Evolutionary conservation across 2,329 filamentous ascomycete genomes (phyloP).

Genomic region (Ophiostoma sp.): DNA sequence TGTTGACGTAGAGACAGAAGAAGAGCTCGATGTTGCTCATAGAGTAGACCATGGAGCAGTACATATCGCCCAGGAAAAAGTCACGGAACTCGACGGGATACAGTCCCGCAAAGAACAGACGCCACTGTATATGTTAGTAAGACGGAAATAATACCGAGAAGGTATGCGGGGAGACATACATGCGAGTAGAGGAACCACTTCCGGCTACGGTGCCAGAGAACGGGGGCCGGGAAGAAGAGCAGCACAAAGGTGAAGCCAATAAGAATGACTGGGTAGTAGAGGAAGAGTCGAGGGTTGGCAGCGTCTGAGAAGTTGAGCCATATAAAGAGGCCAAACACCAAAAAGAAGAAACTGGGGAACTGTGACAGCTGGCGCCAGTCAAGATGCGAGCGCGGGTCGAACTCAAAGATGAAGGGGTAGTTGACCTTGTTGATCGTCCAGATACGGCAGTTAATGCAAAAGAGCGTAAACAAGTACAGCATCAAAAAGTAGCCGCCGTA

Average conservation of each 20-base stretch:
- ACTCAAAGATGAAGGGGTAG: conserved; percentile 95
- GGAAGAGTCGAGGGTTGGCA: conserved; percentile 66
- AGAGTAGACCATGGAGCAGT: conserved; percentile 90
- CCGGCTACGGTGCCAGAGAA: conserved; percentile 74
- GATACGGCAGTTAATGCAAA: conserved; percentile 78
- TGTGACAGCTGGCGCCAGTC: conserved; percentile 88
- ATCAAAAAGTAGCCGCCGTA: conserved; percentile 91
- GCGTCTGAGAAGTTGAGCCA: conserved; percentile 85
- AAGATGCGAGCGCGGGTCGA: conserved; percentile 79
- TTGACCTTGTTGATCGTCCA: conserved; percentile 89
- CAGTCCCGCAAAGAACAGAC: conserved; percentile 77
- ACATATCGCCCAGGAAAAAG: conserved; percentile 97
- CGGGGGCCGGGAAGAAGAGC: conserved; percentile 72
- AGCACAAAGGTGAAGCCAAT: conserved; percentile 67
- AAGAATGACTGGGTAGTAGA: conserved; percentile 84
- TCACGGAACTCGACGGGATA: conserved; percentile 96
- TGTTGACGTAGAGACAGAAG: conserved; percentile 85
- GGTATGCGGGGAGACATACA: conserved; percentile 51
- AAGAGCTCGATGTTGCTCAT: conserved; percentile 89
- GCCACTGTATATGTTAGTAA: conserved; percentile 59
- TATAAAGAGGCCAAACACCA: conserved; percentile 75
- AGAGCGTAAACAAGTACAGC: conserved; percentile 76
- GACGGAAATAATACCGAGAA: background rate
- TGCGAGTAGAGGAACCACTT: conserved; percentile 89
- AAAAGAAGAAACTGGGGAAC: conserved; percentile 80